Percentiles rank a stretch among this genome's conserved stretches.
Evolutionary conservation across 129 eudicot genomes (phyloP).

Genomic region (Arctium lappa): DNA sequence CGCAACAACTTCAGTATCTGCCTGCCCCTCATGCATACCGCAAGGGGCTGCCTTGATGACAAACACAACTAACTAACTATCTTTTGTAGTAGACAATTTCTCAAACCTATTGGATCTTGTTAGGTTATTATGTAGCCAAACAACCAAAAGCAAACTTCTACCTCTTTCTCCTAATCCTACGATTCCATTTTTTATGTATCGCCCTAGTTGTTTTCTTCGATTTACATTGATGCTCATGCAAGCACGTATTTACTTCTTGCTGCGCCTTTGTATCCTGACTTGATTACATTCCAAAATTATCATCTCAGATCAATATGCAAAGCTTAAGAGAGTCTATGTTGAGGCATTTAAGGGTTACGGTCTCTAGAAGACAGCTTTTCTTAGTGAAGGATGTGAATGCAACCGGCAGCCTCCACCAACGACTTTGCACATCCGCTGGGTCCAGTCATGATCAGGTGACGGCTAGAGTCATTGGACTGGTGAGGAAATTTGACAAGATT

Average conservation of each 20-base stretch:
- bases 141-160: not conserved
- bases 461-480: slow-evolving; percentile 64
- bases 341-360: slow-evolving; percentile 43
- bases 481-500: slow-evolving; percentile 66
- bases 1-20: no score
- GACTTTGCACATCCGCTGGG: slow-evolving; percentile 44
- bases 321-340: slow-evolving; percentile 48
- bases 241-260: not conserved
- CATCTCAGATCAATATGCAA: slow-evolving; percentile 45
- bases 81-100: not conserved
- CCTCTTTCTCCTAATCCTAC: not conserved
- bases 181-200: not conserved
- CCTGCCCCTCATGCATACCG: no score
- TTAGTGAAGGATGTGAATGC: slow-evolving; percentile 16
- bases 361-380: slow-evolving; percentile 20
- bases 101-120: not conserved
- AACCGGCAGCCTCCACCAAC: slow-evolving; percentile 8
- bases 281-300: slow-evolving; percentile 2
- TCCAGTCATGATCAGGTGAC: slow-evolving; percentile 43
- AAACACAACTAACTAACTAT: not conserved
- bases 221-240: not conserved
- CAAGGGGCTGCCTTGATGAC: not conserved
- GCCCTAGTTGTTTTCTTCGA: not conserved
- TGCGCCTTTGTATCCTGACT: slow-evolving; percentile 9
- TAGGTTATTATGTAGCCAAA: not conserved